Base-by-base conservation (phyloP, 2,329 filamentous ascomycete genomes). In the Aureobasidium sp. region DNA sequence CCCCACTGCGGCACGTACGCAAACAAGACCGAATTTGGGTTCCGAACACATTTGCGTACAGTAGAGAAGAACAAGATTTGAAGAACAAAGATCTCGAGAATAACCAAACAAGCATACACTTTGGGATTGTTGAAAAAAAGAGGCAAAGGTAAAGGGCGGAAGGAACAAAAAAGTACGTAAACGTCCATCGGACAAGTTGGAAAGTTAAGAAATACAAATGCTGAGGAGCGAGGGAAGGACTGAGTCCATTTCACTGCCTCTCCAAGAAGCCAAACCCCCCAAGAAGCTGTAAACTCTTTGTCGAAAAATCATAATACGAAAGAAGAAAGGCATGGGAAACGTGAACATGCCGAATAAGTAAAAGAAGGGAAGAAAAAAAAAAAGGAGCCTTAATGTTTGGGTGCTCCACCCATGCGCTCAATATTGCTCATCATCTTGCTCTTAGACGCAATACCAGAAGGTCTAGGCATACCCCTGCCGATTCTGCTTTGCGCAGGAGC, bases 371-470 rank as follows among this genome's bases (percentile, higher is more conserved):
- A n/a, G 25, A 10, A 49, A 11, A 9, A 21, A 16, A 4, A 1
- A 21, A 34, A 50, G 21, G 8, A 5, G 13, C 9, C 27, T 48
- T 32, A 58, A 30, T 58, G 54, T 21, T 58, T 58, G 14, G 54
- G 42, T 25, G 45, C 42, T 13, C 50, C 50, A 6, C 90, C 90
- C 91, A 95, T 95, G 75, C 87, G 85, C 79, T 95, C 90, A 72
- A 95, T 94, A 21, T 88, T 91, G 68, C 82, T 88, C 86, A 95
- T 87, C 69, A 94, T 88, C 61, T 88, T 85, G 70, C 87, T 90
- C 68, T 89, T 81, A 14, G 77, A 76, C 9, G 68, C 71, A 32
- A 59, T 59, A 2, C 57, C 57, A 34, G 70, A 76, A 37, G 69
- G 69, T 51, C 71, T 74, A 29, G 64, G 70, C 34, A 73, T 39